Evolutionary conservation across 2,329 filamentous ascomycete species (phyloP).

Genomic region (Epichloe typhina): DNA sequence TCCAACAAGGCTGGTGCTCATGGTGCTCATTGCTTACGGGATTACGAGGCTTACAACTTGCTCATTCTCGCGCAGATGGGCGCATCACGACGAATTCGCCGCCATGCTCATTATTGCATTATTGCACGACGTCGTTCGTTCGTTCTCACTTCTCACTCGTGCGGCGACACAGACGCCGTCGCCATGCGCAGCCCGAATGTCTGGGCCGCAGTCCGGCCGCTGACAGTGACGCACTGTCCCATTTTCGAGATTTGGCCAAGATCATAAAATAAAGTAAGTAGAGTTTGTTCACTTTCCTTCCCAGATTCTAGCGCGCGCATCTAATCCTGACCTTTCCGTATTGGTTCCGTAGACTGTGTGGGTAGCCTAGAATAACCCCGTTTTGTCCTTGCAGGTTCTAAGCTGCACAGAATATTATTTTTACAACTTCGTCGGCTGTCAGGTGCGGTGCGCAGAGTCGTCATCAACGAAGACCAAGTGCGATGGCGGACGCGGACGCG

Average conservation of each 20-base stretch:
- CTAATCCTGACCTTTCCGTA: too few relatives aligned
- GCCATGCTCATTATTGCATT: background rate
- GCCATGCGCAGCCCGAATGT: too few relatives aligned
- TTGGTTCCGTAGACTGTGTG: too few relatives aligned
- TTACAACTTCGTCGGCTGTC: background rate
- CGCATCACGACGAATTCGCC: background rate
- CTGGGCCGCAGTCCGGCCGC: too few relatives aligned
- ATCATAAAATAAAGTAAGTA: too few relatives aligned
- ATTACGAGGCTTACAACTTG: background rate
- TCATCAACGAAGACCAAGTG: background rate
- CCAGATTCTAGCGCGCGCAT: background rate
- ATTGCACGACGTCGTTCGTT: background rate
- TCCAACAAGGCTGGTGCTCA: background rate
- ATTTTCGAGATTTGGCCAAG: too few relatives aligned
- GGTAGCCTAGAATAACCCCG: too few relatives aligned
- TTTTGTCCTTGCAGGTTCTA: too few relatives aligned
- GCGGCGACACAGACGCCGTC: too few relatives aligned
- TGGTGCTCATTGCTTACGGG: background rate
- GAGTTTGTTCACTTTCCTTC: background rate
- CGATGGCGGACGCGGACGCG: background rate
- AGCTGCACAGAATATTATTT: too few relatives aligned
- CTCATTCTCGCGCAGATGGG: constrained; percentile 6
- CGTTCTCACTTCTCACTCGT: background rate
- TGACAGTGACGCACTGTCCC: too few relatives aligned
- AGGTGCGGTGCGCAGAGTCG: background rate